These are phyloP conservation scores for Russula earlei DNA, from an alignment of 768 basidiomycete genomes.

Conservation along the genomic window DNA sequence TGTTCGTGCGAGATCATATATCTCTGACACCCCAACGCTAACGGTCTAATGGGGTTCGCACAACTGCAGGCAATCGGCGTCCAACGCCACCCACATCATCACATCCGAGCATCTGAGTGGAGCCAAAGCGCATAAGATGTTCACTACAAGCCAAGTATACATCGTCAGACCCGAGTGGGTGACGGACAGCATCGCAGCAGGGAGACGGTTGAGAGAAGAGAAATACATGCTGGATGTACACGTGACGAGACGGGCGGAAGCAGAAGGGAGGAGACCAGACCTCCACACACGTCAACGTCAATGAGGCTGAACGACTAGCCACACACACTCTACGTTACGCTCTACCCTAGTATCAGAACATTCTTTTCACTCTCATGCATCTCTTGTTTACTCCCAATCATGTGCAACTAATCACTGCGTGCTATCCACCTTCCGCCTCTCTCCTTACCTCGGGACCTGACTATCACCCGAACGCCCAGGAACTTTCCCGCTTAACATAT, in stretches of 20 bases:
- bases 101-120: constrained; percentile 64
- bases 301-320: no score
- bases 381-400: constrained; percentile 74
- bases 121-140: constrained; percentile 57
- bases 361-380: constrained; percentile 40
- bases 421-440: constrained; percentile 73
- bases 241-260: background rate
- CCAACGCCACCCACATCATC: constrained; percentile 69
- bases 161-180: constrained; percentile 76
- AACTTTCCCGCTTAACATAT: constrained; percentile 76
- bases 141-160: constrained; percentile 45
- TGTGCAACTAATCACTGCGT: constrained; percentile 72
- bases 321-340: constrained; percentile 8
- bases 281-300: no score
- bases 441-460: constrained; percentile 68
- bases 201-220: constrained; percentile 52
- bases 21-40: background rate
- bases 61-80: constrained; percentile 38
- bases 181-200: constrained; percentile 51
- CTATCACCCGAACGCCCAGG: constrained; percentile 74
- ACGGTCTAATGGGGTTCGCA: background rate
- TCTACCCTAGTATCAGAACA: background rate
- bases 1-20: constrained; percentile 33
- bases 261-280: no score
- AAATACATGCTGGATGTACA: constrained; percentile 43